Conservation (phyloP, 2,329 filamentous ascomycete genomes). For the Ciborinia camelliae region DNA sequence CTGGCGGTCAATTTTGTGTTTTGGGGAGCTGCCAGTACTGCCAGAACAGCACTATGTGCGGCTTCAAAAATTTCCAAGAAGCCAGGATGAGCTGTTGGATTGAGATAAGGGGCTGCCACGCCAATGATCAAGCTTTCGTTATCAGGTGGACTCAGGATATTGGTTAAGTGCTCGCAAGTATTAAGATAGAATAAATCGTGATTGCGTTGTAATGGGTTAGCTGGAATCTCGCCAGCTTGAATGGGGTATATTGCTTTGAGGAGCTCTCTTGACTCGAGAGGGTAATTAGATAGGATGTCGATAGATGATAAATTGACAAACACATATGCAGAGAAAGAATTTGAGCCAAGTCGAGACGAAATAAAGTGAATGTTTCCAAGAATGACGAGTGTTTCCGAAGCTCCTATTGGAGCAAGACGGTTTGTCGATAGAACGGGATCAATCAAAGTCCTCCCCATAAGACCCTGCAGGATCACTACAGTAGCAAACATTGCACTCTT, state of each 20-base stretch:
- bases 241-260: constrained; percentile 40
- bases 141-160: constrained; percentile 52
- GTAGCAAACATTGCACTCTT: constrained; percentile 62
- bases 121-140: constrained; percentile 60
- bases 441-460: constrained; percentile 55
- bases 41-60: constrained; percentile 65
- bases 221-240: constrained; percentile 53
- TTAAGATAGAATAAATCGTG: constrained; percentile 74
- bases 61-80: constrained; percentile 68
- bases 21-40: constrained; percentile 64
- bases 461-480: constrained; percentile 58
- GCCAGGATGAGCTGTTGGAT: constrained; percentile 39
- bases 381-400: constrained; percentile 58
- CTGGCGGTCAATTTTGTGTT: constrained; percentile 58
- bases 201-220: constrained; percentile 60
- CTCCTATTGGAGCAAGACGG: constrained; percentile 53
- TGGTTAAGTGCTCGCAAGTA: constrained; percentile 64
- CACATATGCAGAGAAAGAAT: constrained; percentile 64
- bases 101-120: constrained; percentile 63
- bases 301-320: constrained; percentile 68
- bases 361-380: constrained; percentile 68
- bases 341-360: constrained; percentile 60
- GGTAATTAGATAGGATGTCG: constrained; percentile 64
- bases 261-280: constrained; percentile 56
- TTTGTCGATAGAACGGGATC: constrained; percentile 50